Conservation (phyloP, 1,284 basidiomycete species). For the Vanrija sp. region DNA sequence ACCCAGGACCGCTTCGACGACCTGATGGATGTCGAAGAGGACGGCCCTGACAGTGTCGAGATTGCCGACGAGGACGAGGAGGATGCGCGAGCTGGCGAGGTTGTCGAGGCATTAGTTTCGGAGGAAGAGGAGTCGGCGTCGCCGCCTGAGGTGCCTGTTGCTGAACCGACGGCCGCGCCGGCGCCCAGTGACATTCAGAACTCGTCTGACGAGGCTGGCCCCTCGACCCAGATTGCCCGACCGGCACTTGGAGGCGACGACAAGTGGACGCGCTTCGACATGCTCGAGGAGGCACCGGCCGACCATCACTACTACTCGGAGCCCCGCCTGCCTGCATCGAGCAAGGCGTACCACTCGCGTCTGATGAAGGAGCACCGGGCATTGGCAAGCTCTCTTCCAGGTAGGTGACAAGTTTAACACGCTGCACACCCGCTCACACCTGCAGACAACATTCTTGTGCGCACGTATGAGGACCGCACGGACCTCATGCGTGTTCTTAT, state of each 20-base stretch:
- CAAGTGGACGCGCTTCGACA: slow-evolving; percentile 69
- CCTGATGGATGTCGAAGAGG: slow-evolving; percentile 3
- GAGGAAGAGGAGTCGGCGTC: no score
- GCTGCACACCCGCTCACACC: slow-evolving; percentile 2
- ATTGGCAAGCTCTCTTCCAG: slow-evolving; percentile 69
- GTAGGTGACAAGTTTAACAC: slow-evolving; percentile 37
- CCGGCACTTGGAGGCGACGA: slow-evolving; percentile 17
- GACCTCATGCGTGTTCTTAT: slow-evolving; percentile 85
- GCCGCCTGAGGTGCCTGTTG: slow-evolving; percentile 8
- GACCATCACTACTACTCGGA: slow-evolving; percentile 72
- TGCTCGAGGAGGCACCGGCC: slow-evolving; percentile 66
- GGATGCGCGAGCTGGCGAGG: slow-evolving; percentile 18
- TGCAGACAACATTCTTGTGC: slow-evolving; percentile 53
- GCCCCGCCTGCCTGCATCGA: slow-evolving; percentile 57
- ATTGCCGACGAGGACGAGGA: slow-evolving; percentile 16
- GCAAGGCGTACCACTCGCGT: slow-evolving; percentile 68
- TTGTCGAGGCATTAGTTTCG: background rate
- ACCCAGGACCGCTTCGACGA: background rate
- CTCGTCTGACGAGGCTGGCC: background rate
- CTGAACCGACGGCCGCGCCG: background rate
- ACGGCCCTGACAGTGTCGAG: slow-evolving; percentile 2
- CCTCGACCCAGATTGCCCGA: background rate
- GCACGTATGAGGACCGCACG: slow-evolving; percentile 64
- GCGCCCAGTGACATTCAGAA: background rate
- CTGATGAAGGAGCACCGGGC: slow-evolving; percentile 79